phyloP scores from a whole-genome alignment of 1,284 basidiomycete genomes.

The Salmacisia buchloeana region DNA sequence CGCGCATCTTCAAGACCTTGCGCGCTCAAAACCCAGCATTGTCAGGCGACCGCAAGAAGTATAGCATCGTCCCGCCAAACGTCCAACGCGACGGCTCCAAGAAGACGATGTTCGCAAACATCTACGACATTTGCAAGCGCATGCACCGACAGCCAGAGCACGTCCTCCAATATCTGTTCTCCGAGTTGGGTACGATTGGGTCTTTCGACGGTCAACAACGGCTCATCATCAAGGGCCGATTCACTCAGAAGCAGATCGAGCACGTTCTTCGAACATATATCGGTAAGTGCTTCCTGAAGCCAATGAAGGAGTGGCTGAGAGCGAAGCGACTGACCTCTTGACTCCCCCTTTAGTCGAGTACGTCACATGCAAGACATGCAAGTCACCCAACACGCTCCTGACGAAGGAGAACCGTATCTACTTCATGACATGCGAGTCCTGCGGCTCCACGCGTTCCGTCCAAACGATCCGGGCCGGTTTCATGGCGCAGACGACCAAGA shows the following conservation, averaged over 20 bases:
- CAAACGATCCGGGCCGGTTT: conserved; percentile 97
- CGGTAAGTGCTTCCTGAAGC: conserved; percentile 63
- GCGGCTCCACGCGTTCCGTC: conserved; percentile 85
- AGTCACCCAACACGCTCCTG: conserved; percentile 91
- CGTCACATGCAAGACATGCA: conserved; percentile 99
- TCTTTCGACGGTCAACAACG: conserved; percentile 88
- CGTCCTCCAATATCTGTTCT: conserved; percentile 93
- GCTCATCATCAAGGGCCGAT: conserved; percentile 92
- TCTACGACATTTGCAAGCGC: conserved; percentile 93
- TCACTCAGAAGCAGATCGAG: conserved; percentile 98
- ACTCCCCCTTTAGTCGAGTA: conserved; percentile 74
- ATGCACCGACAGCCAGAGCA: conserved; percentile 99
- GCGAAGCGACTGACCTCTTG: conserved; percentile 51
- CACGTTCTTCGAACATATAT: conserved; percentile 95
- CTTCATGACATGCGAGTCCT: conserved; percentile 96
- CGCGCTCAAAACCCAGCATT: conserved; percentile 92
- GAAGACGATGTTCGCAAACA: conserved; percentile 92
- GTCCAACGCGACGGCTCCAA: conserved; percentile 91
- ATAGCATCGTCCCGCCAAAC: conserved; percentile 95
- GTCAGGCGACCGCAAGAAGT: conserved; percentile 69
- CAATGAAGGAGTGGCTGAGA: neutral
- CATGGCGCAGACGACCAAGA: conserved; percentile 84
- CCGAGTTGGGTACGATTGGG: conserved; percentile 96
- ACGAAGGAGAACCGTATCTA: conserved; percentile 95
- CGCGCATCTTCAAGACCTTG: conserved; percentile 82